Conservation (phyloP, 2,329 filamentous ascomycete species). For the Penicillium sp. region DNA sequence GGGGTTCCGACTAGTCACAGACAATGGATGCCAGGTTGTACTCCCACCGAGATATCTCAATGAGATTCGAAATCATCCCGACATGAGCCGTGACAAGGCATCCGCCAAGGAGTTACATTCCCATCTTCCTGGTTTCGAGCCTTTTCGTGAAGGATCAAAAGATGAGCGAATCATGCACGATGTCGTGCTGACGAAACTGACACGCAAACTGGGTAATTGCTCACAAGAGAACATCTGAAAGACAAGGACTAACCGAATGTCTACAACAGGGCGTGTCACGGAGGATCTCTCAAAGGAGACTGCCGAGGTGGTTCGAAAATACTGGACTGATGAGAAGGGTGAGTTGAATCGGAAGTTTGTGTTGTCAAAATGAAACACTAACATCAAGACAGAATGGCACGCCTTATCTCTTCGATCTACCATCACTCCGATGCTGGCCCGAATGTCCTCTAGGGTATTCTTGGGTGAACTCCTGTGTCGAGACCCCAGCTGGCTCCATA, state of each 20-base stretch:
- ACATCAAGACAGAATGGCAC: background rate
- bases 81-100: background rate
- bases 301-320: background rate
- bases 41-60: too few relatives aligned
- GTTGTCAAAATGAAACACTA: background rate
- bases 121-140: background rate
- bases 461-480: slow-evolving; percentile 2
- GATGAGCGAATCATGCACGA: background rate
- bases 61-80: too few relatives aligned
- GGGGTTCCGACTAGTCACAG: too few relatives aligned
- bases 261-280: background rate
- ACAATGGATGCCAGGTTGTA: too few relatives aligned
- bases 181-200: background rate
- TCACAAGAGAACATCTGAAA: background rate
- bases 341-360: background rate
- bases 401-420: background rate
- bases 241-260: background rate
- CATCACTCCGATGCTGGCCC: background rate
- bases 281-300: background rate
- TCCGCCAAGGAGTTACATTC: background rate
- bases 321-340: background rate
- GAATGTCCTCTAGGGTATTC: background rate
- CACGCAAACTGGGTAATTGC: background rate
- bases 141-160: background rate
- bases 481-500: background rate